A percentile compares a stretch with the other conserved stretches of the same genome.
Conservation (phyloP, 208 protist species). For the Leishmania major region DNA sequence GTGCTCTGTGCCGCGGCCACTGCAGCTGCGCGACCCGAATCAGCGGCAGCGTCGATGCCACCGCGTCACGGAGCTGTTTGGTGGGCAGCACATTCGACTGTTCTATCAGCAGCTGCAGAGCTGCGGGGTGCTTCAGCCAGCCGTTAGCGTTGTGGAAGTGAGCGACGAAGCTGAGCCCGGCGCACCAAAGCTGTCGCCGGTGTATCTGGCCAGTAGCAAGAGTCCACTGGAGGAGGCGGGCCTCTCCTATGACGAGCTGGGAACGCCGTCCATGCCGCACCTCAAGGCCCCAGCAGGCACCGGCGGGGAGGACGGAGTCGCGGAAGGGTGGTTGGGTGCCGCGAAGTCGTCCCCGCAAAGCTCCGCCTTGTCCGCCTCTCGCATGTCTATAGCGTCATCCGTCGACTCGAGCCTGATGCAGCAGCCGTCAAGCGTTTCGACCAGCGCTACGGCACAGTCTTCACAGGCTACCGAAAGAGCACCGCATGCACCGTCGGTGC, state of each 20-base stretch:
- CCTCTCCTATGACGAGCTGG: not conserved
- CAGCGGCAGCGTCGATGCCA: constrained; percentile 4
- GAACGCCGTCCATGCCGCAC: not conserved
- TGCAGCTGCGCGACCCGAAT: not conserved
- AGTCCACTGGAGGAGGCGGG: constrained; percentile 1
- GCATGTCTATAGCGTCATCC: not conserved
- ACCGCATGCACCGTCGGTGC: not conserved
- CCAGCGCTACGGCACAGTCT: not conserved
- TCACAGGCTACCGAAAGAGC: not conserved
- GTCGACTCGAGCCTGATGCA: not conserved
- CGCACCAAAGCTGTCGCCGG: constrained; percentile 4
- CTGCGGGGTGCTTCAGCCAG: constrained; percentile 31
- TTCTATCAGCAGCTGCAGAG: constrained; percentile 31
- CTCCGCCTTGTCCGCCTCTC: constrained; percentile 8
- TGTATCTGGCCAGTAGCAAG: not conserved
- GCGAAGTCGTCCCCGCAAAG: not conserved
- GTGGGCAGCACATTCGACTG: constrained; percentile 23
- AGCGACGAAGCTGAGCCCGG: constrained; percentile 1
- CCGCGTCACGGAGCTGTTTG: constrained; percentile 24
- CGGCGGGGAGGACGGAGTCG: not conserved
- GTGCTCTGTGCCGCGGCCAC: not conserved
- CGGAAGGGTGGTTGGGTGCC: not conserved
- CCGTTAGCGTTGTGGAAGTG: constrained; percentile 35
- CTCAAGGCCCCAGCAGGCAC: not conserved
- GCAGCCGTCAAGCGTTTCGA: not conserved